Evolutionary conservation across 2,329 filamentous ascomycete species (phyloP), one percentile per base, ranked within the genome.

Genomic region (Aspergillus pseudoglaucus): DNA sequence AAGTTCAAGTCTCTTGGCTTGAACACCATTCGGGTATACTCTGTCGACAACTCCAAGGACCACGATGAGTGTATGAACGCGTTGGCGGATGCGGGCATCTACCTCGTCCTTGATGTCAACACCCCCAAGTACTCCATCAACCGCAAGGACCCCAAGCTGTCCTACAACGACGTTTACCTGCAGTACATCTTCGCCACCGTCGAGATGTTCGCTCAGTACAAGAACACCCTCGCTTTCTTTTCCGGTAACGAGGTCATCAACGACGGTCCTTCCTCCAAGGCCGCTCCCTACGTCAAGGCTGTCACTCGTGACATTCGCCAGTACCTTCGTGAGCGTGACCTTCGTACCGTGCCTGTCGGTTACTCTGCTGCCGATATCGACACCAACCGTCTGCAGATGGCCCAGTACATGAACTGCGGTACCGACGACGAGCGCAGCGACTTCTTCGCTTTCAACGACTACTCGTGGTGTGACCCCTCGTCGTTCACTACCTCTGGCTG

Each of bases 11-110:
- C 89, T 57, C 78, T 96, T 44, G 89, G 90, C 43, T 75, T 95
- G 72, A 96, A 96, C 77, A 90, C 89, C 22, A 78, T 96, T 64
- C 90, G 90, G 69, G 87, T 95, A 53, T 96, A 95, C 79, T 89
- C 86, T 14, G 84, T 94, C 57, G 90, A 96, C 76, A 95, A 95
- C 79, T 84, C 83, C 44, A 74, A 77, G 59, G 72, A 85, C 68
- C 90, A 96, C 73, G 84, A 90, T 60, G 79, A 82, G 53, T 96
- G 90, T 77, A 96, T 96, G 90, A 75, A 78, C 51, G 77, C 80
- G 41, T 78, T 95, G 52, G 84, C 82, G 45, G 86, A 87, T 61
- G 90, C 88, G 53, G 88, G 88, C 60, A 95, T 95, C 76, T 95
- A 95, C 76, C 81, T 95, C 46, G 88, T 94, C 33, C 77, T 95